Evolutionary conservation across 164 flowering plant species (phyloP).

Genomic region (Taxillus chinensis): DNA sequence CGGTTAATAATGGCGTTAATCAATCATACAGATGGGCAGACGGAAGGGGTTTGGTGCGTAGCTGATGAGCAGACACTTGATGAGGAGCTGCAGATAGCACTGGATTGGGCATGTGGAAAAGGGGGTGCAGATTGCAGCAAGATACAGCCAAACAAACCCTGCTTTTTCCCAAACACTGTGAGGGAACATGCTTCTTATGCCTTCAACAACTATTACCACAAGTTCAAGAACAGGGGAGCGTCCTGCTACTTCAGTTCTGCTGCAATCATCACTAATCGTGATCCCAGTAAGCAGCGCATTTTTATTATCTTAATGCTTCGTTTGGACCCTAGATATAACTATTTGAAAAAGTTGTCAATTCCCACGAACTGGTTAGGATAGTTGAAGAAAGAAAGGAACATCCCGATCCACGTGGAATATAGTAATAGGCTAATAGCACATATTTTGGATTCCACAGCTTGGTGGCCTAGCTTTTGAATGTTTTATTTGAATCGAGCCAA

Average conservation of each 20-base stretch:
- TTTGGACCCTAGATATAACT: too few species aligned
- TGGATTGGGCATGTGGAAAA: slow-evolving; percentile 70
- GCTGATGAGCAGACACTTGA: slow-evolving; percentile 71
- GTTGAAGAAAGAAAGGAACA: too few species aligned
- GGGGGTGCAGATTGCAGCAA: slow-evolving; percentile 63
- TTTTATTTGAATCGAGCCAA: too few species aligned
- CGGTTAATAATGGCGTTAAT: too few species aligned
- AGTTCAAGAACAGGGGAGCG: slow-evolving; percentile 58
- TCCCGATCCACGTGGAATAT: too few species aligned
- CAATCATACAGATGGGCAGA: slow-evolving; percentile 34
- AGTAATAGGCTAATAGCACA: too few species aligned
- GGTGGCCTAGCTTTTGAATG: too few species aligned
- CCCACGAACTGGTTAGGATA: too few species aligned
- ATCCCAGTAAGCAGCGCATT: slow-evolving; percentile 53
- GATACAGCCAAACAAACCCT: slow-evolving; percentile 38
- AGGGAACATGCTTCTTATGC: slow-evolving; percentile 75
- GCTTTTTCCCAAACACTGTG: slow-evolving; percentile 48
- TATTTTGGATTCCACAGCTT: too few species aligned
- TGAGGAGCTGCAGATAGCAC: slow-evolving; percentile 38
- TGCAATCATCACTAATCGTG: slow-evolving; percentile 48
- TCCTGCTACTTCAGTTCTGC: slow-evolving; percentile 69
- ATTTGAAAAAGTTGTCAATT: too few species aligned
- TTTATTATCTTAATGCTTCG: too few species aligned
- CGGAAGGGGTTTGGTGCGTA: slow-evolving; percentile 58
- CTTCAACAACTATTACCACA: slow-evolving; percentile 76